Evolutionary conservation across 805 yeast species (phyloP), one percentile per base, ranked within the genome.

Genomic region (Yarrowia alimentaria): DNA sequence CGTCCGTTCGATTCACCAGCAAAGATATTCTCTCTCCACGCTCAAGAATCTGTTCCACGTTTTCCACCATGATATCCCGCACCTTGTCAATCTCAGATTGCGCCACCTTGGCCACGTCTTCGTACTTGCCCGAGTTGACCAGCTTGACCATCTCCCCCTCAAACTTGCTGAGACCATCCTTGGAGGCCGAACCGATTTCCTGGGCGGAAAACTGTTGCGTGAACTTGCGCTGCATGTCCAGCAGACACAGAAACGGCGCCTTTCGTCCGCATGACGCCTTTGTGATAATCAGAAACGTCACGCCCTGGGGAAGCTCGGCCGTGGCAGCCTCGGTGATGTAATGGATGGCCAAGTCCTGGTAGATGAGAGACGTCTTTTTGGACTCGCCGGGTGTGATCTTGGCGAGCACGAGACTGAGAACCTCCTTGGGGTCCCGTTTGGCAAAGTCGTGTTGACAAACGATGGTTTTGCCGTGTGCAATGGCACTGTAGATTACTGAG

Each of bases 1-100:
- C 73, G 55, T 84, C 83, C 1, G 96, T 88, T 64, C 87, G 87
- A 64, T 82, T 85, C 22, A 87, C 91, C 56, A 87, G 71, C 30
- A 76, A 65, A 57, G 79, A 77, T 53, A 87, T 78, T 48, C 85
- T 75, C 60, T 87, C 95, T 16, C 94, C 95, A 47, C 96, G 75
- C 57, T 79, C 80, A 58, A 87, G 68, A 19, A 88, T 74, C 61
- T 79, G 74, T 58, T 81, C 87, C 50, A 84, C 80, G 60, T 84
- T 85, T 54, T 81, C 85, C 54, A 80, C 75, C 89, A 84, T 82
- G 55, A 84, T 65, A 48, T 76, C 76, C 56, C 82, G 70, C 18
- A 84, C 85, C 60, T 81, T 81, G 51, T 77, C 78, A 16, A 83
- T 73, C 54, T 84, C 89, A 53, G 56, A 45, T 47, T 62, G 60